phyloP scores from a whole-genome alignment of 139 green algal species.

The Chlamydomonas asymmetrica region DNA sequence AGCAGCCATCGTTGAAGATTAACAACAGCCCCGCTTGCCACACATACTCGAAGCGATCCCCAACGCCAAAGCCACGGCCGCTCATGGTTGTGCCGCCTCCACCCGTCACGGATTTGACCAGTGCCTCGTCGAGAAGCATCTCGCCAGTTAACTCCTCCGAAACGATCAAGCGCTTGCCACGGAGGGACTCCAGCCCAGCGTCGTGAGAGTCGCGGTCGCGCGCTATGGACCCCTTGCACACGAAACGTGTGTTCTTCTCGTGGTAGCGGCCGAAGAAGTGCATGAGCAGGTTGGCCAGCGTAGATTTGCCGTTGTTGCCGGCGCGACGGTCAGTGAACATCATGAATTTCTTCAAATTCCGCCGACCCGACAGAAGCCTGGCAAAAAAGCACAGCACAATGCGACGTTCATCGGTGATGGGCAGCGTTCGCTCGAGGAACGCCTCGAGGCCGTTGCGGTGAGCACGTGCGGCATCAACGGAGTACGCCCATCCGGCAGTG shows the following conservation, averaged over 20 bases:
- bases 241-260: background rate
- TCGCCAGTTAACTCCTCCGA: background rate
- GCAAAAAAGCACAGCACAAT: conserved; percentile 6
- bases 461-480: background rate
- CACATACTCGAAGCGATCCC: background rate
- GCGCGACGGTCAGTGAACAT: background rate
- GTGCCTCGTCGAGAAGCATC: background rate
- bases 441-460: background rate
- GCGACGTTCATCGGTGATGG: background rate
- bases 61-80: background rate
- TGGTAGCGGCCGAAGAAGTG: background rate
- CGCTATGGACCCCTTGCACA: background rate
- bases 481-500: background rate
- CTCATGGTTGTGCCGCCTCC: background rate
- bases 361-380: conserved; percentile 1
- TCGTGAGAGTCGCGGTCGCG: conserved; percentile 16
- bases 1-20: conserved; percentile 13
- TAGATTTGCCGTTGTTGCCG: conserved; percentile 1
- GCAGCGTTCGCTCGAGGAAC: background rate
- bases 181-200: background rate
- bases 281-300: background rate
- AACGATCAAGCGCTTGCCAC: background rate
- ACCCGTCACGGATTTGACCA: background rate
- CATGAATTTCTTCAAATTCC: background rate
- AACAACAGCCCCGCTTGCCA: conserved; percentile 2